Base-by-base conservation (phyloP, 768 basidiomycete genomes). In the Leccinellum rugosiceps region DNA sequence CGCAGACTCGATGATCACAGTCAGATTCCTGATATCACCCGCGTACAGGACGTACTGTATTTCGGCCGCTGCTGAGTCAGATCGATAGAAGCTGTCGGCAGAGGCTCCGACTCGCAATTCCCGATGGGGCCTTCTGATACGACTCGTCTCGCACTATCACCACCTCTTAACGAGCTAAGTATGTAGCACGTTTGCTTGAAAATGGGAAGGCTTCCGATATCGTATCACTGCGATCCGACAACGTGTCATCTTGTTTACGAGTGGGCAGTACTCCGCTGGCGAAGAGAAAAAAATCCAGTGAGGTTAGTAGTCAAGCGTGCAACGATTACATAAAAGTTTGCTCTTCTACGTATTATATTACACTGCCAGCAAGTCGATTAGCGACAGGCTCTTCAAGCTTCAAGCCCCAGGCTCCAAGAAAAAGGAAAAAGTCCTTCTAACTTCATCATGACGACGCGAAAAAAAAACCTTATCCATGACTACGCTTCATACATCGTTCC, bases 401-500 rank as follows among this genome's bases (percentile, higher is more conserved):
- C 25, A 11, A 25, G 25, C 25, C 4, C 4, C 25, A 3, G 41
- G n/a, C 14, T 21, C 11, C 38, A 41, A 38, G 0, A n/a, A 17
- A 17, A 17, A 25, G 10, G 1, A 2, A 56, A 28, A 14, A 57
- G 44, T 23, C 23, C 19, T 26, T 34, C 30, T 13, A 15, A 30
- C 10, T 58, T 25, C 21, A 31, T 21, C 26, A 6, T 43, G 31
- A 32, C 25, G 17, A 11, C 11, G 32, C 38, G n/a, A 47, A n/a
- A n/a, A n/a, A n/a, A 46, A 30, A 15, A 6, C n/a, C 9, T 25
- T 32, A n/a, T 51, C 15, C 11, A 2, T n/a, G 21, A 21, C 48
- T 67, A 55, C 47, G 48, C 26, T 52, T 53, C 25, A 25, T 52
- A 46, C 66, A 66, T 14, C 28, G 32, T 19, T 51, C 9, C 10